Evolutionary conservation across 192 early-diverging fungal species (phyloP).

Genomic region (Linnemannia hyalina): DNA sequence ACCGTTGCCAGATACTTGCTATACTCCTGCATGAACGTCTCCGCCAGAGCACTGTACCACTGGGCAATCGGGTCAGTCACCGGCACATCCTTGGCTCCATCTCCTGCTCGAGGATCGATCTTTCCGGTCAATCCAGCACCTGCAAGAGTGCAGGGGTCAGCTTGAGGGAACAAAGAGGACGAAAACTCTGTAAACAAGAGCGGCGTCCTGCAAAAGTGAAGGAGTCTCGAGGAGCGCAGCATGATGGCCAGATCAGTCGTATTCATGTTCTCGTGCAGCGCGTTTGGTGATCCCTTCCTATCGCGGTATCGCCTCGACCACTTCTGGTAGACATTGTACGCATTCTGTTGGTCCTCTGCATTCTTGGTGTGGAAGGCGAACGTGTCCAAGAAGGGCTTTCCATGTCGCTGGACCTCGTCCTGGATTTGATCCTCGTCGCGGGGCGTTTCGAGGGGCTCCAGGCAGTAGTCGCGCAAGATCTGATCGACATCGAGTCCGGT

Average conservation of each 20-base stretch:
- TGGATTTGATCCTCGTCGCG: slow-evolving; percentile 39
- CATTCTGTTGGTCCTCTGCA: slow-evolving; percentile 67
- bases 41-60: slow-evolving; percentile 63
- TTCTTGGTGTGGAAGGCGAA: slow-evolving; percentile 62
- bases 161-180: slow-evolving; percentile 26
- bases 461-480: slow-evolving; percentile 47
- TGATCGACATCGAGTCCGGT: slow-evolving; percentile 49
- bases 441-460: slow-evolving; percentile 33
- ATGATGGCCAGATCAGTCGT: slow-evolving; percentile 63
- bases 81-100: slow-evolving; percentile 17
- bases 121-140: not conserved
- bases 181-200: slow-evolving; percentile 61
- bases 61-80: slow-evolving; percentile 36
- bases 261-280: slow-evolving; percentile 60
- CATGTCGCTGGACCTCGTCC: slow-evolving; percentile 67
- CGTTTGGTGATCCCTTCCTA: slow-evolving; percentile 41
- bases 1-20: slow-evolving; percentile 65
- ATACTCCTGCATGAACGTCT: slow-evolving; percentile 69
- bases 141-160: not conserved
- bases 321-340: slow-evolving; percentile 66
- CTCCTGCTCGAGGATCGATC: not conserved
- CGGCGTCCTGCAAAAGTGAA: slow-evolving; percentile 72
- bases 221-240: slow-evolving; percentile 65
- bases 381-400: slow-evolving; percentile 64
- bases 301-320: slow-evolving; percentile 66